Percentiles rank a stretch among this genome's conserved stretches.
Conservation (phyloP, 164 flowering plant genomes). For the Saururus chinensis region DNA sequence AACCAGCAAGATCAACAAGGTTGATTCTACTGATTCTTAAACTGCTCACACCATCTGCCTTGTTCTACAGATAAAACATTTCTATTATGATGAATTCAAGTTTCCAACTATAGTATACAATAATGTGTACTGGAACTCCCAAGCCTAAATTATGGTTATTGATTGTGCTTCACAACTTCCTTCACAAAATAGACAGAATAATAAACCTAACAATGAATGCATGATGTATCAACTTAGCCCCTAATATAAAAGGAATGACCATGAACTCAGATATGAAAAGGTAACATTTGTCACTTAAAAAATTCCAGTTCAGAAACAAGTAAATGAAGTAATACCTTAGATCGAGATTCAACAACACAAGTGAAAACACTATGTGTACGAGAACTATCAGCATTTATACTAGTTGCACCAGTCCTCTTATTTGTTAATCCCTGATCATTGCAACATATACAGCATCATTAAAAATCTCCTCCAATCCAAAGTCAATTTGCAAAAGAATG, state of each 20-base stretch:
- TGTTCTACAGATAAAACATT: constrained; percentile 28
- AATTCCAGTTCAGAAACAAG: not conserved
- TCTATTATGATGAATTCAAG: not conserved
- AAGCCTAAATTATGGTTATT: not conserved
- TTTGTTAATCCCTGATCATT: constrained; percentile 72
- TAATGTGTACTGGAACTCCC: no score
- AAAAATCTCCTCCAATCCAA: not conserved
- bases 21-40: constrained; percentile 81
- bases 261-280: not conserved
- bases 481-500: no score
- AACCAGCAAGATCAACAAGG: constrained; percentile 99
- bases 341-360: constrained; percentile 85
- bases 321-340: constrained; percentile 57
- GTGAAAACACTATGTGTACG: constrained; percentile 98
- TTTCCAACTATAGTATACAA: not conserved
- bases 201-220: not conserved
- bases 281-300: not conserved
- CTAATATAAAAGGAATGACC: not conserved
- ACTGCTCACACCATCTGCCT: constrained; percentile 73
- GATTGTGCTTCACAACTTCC: not conserved
- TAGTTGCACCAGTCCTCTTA: constrained; percentile 81
- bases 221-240: not conserved
- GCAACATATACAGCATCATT: not conserved
- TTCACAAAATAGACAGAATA: no score
- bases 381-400: constrained; percentile 92